Conservation (phyloP, 2,329 filamentous ascomycete genomes). For the Pseudocercospora crystallina region DNA sequence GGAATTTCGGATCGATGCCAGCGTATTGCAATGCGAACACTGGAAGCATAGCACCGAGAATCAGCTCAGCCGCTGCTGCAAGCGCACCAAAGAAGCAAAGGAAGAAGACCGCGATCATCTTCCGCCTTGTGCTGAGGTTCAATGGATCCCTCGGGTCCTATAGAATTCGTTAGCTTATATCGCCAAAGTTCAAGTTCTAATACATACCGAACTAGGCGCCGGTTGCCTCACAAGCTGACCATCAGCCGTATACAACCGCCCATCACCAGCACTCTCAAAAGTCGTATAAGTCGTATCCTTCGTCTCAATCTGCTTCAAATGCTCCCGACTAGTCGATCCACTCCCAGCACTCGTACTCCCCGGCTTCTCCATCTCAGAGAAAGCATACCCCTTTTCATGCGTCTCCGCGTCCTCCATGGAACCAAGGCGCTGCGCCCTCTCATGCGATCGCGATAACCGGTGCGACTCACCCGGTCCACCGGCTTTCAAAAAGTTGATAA, state of each 20-base stretch:
- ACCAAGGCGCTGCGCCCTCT: not conserved
- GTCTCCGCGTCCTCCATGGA: slow-evolving; percentile 2
- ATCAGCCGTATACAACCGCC: slow-evolving; percentile 10
- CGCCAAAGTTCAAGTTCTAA: not conserved
- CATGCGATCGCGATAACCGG: slow-evolving; percentile 6
- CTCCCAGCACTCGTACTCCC: slow-evolving; percentile 1
- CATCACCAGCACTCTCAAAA: slow-evolving; percentile 14
- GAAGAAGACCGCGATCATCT: slow-evolving; percentile 18
- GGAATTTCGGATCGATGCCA: slow-evolving; percentile 18
- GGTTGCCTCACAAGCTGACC: slow-evolving; percentile 16
- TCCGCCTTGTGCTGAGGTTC: slow-evolving; percentile 17
- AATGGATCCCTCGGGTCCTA: slow-evolving; percentile 24
- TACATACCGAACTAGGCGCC: slow-evolving; percentile 13
- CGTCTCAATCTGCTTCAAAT: slow-evolving; percentile 7
- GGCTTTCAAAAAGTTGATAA: slow-evolving; percentile 8
- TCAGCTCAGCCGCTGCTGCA: slow-evolving; percentile 32
- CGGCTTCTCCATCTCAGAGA: not conserved
- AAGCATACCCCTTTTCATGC: slow-evolving; percentile 3
- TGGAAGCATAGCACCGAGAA: slow-evolving; percentile 32
- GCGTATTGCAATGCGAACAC: slow-evolving; percentile 34
- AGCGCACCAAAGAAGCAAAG: slow-evolving; percentile 27
- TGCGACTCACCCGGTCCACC: slow-evolving; percentile 8
- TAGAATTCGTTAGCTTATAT: not conserved
- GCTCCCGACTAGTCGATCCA: slow-evolving; percentile 9
- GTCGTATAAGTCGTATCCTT: slow-evolving; percentile 1